Conservation (phyloP, 192 early-diverging fungal species). For the Podochytrium sp. region DNA sequence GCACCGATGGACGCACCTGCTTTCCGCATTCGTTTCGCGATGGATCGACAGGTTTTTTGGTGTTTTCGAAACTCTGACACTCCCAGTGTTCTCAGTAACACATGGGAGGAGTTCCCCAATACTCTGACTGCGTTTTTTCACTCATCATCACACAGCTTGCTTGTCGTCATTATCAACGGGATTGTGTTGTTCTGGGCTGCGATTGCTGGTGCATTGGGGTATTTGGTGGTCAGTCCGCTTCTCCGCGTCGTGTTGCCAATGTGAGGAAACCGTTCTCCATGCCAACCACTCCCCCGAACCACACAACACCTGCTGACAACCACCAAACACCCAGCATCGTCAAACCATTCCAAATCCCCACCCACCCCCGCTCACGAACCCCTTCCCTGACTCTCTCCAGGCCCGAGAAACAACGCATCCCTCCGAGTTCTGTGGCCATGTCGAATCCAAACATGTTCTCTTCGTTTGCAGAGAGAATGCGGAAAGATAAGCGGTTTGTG, state of each 20-base stretch:
- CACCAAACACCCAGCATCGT: not conserved
- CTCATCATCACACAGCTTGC: not conserved
- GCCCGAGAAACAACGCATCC: too few species aligned
- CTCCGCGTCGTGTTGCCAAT: not conserved
- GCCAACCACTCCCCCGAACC: not conserved
- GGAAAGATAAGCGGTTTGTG: not conserved
- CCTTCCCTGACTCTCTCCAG: too few species aligned
- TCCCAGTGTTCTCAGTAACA: not conserved
- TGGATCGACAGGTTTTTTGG: conserved; percentile 26
- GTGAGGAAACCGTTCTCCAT: not conserved
- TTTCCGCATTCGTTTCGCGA: not conserved
- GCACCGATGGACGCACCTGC: not conserved
- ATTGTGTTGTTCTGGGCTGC: not conserved
- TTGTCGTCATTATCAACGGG: conserved; percentile 8
- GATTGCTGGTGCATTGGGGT: not conserved
- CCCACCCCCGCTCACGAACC: not conserved
- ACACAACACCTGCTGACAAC: not conserved
- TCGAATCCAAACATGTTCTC: conserved; percentile 16
- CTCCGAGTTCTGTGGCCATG: not conserved
- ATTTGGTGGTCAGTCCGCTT: not conserved
- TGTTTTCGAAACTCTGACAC: too few species aligned
- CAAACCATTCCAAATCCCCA: conserved; percentile 1
- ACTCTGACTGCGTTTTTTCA: not conserved
- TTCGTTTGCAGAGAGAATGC: conserved; percentile 8
- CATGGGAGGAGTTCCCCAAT: not conserved